phyloP scores from a whole-genome alignment of 108 stramenopile species.

The Mediolabrus comicus region DNA sequence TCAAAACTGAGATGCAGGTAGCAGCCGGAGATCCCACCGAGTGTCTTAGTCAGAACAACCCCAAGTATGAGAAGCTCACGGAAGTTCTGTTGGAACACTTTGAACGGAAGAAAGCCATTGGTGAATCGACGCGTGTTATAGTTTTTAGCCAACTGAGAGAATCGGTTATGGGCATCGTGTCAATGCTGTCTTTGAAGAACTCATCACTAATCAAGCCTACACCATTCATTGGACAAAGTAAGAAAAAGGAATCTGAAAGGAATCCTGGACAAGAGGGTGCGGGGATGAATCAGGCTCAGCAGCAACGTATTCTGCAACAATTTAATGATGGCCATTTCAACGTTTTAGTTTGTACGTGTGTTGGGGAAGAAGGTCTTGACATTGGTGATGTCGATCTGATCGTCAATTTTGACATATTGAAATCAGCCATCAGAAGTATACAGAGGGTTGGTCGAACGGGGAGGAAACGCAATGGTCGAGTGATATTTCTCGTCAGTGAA shows the following conservation, averaged over 20 bases:
- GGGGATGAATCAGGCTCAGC: conserved; percentile 87
- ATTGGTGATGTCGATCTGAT: conserved; percentile 97
- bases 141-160: conserved; percentile 89
- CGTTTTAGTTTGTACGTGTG: conserved; percentile 92
- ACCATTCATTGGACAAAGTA: conserved; percentile 61
- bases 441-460: conserved; percentile 93
- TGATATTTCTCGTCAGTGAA: conserved; percentile 75
- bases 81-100: conserved; percentile 85
- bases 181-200: conserved; percentile 37
- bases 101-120: conserved; percentile 45
- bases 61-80: conserved; percentile 75
- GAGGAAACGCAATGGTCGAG: conserved; percentile 85
- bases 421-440: conserved; percentile 86
- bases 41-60: conserved; percentile 50
- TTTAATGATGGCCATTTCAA: conserved; percentile 83
- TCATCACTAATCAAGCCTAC: conserved; percentile 54
- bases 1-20: conserved; percentile 37
- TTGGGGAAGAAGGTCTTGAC: conserved; percentile 95
- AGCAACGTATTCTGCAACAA: conserved; percentile 76
- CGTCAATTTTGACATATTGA: conserved; percentile 86
- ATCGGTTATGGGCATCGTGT: conserved; percentile 74
- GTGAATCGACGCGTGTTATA: conserved; percentile 72
- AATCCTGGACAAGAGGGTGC: conserved; percentile 11
- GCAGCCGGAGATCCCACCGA: conserved; percentile 35
- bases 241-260: conserved; percentile 2